Evolutionary conservation across 768 basidiomycete genomes (phyloP).

Genomic region (Mrakia blollopis): DNA sequence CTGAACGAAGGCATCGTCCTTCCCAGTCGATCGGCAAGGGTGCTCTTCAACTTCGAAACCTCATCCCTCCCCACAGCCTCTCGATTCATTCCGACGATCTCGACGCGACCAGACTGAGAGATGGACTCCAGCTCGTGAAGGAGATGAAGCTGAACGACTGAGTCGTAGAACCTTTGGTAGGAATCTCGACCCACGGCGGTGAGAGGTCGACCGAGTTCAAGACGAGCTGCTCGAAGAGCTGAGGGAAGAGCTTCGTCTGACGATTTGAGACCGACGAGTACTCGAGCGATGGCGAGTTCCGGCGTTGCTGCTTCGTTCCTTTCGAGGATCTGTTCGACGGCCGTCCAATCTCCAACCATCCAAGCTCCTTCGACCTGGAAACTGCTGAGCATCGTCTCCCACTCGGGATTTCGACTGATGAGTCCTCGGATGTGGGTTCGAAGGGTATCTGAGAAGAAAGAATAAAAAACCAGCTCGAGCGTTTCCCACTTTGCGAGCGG

Average conservation of each 20-base stretch:
- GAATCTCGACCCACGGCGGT: slow-evolving; percentile 71
- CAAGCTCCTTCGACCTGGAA: slow-evolving; percentile 92
- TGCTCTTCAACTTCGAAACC: slow-evolving; percentile 46
- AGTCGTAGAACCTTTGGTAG: slow-evolving; percentile 82
- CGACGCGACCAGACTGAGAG: slow-evolving; percentile 37
- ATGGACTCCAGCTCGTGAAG: slow-evolving; percentile 74
- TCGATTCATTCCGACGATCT: slow-evolving; percentile 8
- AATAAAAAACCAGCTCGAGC: background rate
- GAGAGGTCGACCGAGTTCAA: slow-evolving; percentile 71
- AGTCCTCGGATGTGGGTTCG: slow-evolving; percentile 90
- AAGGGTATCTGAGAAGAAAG: slow-evolving; percentile 68
- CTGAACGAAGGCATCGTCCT: slow-evolving; percentile 81
- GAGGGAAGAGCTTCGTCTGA: slow-evolving; percentile 51
- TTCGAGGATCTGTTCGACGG: slow-evolving; percentile 60
- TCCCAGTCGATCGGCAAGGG: slow-evolving; percentile 63
- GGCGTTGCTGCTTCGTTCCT: slow-evolving; percentile 44
- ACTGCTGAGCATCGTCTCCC: slow-evolving; percentile 68
- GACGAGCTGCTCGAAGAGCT: slow-evolving; percentile 60
- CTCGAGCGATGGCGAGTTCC: slow-evolving; percentile 66
- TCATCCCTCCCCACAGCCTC: background rate
- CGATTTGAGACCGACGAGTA: slow-evolving; percentile 71
- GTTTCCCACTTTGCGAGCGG: slow-evolving; percentile 12
- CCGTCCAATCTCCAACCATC: slow-evolving; percentile 91
- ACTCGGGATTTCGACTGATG: slow-evolving; percentile 67
- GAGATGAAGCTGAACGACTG: slow-evolving; percentile 75